phyloP scores from a whole-genome alignment of 306 rosid species.

The Quercus dentata region DNA sequence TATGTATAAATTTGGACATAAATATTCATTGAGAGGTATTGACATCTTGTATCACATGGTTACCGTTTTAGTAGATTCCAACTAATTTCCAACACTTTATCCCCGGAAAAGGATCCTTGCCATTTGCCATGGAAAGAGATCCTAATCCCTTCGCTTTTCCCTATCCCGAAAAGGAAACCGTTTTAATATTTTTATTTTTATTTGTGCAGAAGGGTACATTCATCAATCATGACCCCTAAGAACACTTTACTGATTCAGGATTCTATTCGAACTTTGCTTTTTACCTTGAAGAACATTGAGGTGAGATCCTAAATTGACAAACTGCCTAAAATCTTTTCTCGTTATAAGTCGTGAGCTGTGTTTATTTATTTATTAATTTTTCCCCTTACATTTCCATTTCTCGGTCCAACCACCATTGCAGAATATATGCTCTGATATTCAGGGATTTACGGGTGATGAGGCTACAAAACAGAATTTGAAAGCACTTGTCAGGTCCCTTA shows the following conservation, averaged over 20 bases:
- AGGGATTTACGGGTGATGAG: slow-evolving; percentile 76
- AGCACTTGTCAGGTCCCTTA: slow-evolving; percentile 66
- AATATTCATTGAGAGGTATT: not conserved
- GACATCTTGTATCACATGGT: not conserved
- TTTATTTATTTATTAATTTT: not conserved
- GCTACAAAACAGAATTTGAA: slow-evolving; percentile 63
- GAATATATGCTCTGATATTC: slow-evolving; percentile 67
- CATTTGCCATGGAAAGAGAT: too few relatives aligned
- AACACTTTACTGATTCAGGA: slow-evolving; percentile 70
- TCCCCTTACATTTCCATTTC: not conserved
- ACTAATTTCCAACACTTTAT: not conserved
- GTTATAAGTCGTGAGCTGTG: not conserved
- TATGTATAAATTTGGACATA: too few relatives aligned
- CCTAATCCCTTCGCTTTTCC: too few relatives aligned
- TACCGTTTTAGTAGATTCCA: not conserved
- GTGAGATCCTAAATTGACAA: slow-evolving; percentile 24
- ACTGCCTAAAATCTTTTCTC: not conserved
- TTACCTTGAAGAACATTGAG: slow-evolving; percentile 76
- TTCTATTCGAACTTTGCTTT: slow-evolving; percentile 57
- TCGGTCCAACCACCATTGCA: slow-evolving; percentile 22
- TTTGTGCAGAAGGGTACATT: slow-evolving; percentile 55
- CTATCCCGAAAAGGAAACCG: too few relatives aligned
- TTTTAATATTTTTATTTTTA: too few relatives aligned
- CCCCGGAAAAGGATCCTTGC: too few relatives aligned
- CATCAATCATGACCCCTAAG: slow-evolving; percentile 67